phyloP scores from a whole-genome alignment of 1,284 basidiomycete genomes.

The Rhizoctonia solani region DNA sequence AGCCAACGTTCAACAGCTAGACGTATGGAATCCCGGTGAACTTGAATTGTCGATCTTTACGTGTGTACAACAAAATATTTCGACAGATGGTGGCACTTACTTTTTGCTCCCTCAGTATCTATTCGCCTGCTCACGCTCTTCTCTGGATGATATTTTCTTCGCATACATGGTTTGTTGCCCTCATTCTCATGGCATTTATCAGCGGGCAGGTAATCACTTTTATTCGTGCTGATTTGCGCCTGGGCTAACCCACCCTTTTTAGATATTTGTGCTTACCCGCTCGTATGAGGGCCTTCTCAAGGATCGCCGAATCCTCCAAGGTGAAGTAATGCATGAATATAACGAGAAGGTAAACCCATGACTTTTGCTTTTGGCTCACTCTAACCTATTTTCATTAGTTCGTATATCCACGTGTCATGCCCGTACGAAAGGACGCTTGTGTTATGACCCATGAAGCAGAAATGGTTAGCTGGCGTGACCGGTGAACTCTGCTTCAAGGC shows the following conservation, averaged over 20 bases:
- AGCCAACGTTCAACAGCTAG: constrained; percentile 65
- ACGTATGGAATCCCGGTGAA: constrained; percentile 76
- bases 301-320: constrained; percentile 73
- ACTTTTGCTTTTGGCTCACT: constrained; percentile 38
- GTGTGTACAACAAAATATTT: constrained; percentile 37
- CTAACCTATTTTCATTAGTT: constrained; percentile 55
- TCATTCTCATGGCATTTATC: constrained; percentile 64
- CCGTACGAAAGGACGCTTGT: constrained; percentile 70
- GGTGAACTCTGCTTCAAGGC: background rate
- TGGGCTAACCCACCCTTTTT: constrained; percentile 26
- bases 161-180: constrained; percentile 73
- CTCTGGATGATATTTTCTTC: constrained; percentile 71
- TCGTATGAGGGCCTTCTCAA: constrained; percentile 68
- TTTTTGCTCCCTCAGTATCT: constrained; percentile 50
- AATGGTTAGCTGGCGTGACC: constrained; percentile 52
- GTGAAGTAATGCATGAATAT: constrained; percentile 86
- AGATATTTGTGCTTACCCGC: constrained; percentile 58
- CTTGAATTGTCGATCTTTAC: constrained; percentile 68
- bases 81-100: background rate
- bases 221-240: background rate
- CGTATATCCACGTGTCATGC: constrained; percentile 77
- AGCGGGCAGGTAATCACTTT: constrained; percentile 59
- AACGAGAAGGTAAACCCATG: constrained; percentile 61
- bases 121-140: constrained; percentile 73
- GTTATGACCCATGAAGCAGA: constrained; percentile 87